Percentiles rank a stretch among this genome's conserved stretches.
Conservation (phyloP, 805 yeast genomes). For the Schwanniomyces sp. region DNA sequence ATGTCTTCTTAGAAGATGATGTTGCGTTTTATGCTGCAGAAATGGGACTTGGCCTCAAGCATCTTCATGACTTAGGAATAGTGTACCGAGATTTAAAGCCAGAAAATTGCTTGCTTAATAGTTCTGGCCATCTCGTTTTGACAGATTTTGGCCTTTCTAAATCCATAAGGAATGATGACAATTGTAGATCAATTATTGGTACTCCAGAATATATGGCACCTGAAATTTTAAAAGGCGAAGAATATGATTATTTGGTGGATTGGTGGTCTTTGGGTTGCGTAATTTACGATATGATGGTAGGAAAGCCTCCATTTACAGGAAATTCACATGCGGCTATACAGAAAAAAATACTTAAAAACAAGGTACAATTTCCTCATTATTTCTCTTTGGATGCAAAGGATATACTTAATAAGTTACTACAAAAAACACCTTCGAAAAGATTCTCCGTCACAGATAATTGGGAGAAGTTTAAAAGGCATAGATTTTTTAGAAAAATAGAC, state of each 20-base stretch:
- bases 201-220: slow-evolving; percentile 91
- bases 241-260: slow-evolving; percentile 78
- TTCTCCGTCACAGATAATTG: slow-evolving; percentile 50
- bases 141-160: slow-evolving; percentile 85
- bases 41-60: slow-evolving; percentile 72
- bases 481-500: slow-evolving; percentile 73
- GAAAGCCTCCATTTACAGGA: slow-evolving; percentile 88
- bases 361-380: slow-evolving; percentile 69
- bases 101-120: slow-evolving; percentile 79
- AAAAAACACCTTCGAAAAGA: slow-evolving; percentile 70
- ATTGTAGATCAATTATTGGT: slow-evolving; percentile 63
- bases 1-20: slow-evolving; percentile 35
- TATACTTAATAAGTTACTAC: slow-evolving; percentile 59
- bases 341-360: slow-evolving; percentile 72
- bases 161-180: slow-evolving; percentile 28
- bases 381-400: slow-evolving; percentile 81
- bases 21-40: slow-evolving; percentile 56
- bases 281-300: slow-evolving; percentile 75
- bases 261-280: slow-evolving; percentile 94
- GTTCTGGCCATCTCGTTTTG: slow-evolving; percentile 74
- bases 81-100: slow-evolving; percentile 89
- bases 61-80: slow-evolving; percentile 76
- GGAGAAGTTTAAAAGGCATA: slow-evolving; percentile 58
- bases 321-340: slow-evolving; percentile 71
- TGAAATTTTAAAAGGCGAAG: slow-evolving; percentile 75